Evolutionary conservation across 1,284 basidiomycete species (phyloP).

Genomic region (Neotropicomus parvogracilis): DNA sequence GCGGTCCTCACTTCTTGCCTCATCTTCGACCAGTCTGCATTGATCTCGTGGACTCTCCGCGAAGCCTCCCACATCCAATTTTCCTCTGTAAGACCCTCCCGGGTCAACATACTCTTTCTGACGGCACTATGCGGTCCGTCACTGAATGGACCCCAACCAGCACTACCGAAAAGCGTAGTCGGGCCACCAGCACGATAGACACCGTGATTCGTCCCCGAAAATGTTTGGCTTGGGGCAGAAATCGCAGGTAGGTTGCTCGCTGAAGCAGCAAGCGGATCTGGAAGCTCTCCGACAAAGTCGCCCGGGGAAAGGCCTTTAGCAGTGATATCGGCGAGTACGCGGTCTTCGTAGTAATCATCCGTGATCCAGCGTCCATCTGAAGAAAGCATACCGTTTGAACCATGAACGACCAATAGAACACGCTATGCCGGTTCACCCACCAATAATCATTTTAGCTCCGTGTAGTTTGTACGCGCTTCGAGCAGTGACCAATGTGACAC

Average conservation of each 20-base stretch:
- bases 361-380: conserved; percentile 85
- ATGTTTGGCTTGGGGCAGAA: conserved; percentile 35
- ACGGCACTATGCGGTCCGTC: conserved; percentile 79
- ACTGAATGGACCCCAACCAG: conserved; percentile 80
- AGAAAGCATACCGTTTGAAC: background rate
- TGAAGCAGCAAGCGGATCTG: conserved; percentile 54
- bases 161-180: conserved; percentile 81
- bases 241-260: conserved; percentile 40
- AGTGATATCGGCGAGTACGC: conserved; percentile 67
- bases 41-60: conserved; percentile 57
- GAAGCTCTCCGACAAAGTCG: conserved; percentile 73
- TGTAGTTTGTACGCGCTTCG: conserved; percentile 93
- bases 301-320: conserved; percentile 71
- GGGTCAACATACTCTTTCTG: conserved; percentile 63
- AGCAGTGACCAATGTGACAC: conserved; percentile 90
- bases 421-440: conserved; percentile 42
- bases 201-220: conserved; percentile 44
- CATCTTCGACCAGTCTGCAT: conserved; percentile 59
- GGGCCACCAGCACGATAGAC: conserved; percentile 83
- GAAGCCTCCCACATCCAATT: conserved; percentile 89
- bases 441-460: conserved; percentile 85
- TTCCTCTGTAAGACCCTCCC: conserved; percentile 75
- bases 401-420: background rate
- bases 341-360: conserved; percentile 95
- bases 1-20: conserved; percentile 55